phyloP scores from a whole-genome alignment of 2,329 filamentous ascomycete species.

The Neofusicoccum kwambonambiense region DNA sequence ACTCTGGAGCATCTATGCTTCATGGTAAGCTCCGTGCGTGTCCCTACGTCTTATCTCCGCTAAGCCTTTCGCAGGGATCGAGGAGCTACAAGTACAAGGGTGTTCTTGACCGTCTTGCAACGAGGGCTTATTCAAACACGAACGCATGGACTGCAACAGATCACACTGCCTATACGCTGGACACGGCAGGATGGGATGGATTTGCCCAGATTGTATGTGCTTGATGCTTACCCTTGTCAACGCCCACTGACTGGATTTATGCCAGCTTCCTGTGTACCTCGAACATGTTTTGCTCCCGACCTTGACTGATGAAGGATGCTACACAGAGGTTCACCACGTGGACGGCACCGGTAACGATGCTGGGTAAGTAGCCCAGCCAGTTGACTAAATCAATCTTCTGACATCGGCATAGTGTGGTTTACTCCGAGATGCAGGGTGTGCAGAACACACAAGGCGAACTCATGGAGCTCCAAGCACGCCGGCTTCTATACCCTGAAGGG shows the following conservation, averaged over 20 bases:
- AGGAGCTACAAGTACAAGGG: slow-evolving; percentile 94
- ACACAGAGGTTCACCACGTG: slow-evolving; percentile 95
- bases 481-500: slow-evolving; percentile 81
- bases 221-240: not conserved
- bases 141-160: slow-evolving; percentile 98
- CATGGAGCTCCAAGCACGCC: slow-evolving; percentile 79
- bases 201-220: slow-evolving; percentile 73
- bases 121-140: slow-evolving; percentile 86
- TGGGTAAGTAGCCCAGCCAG: slow-evolving; percentile 43
- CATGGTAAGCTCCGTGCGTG: slow-evolving; percentile 34
- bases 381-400: slow-evolving; percentile 13
- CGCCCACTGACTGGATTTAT: not conserved
- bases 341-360: slow-evolving; percentile 93
- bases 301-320: slow-evolving; percentile 86
- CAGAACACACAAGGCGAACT: slow-evolving; percentile 82
- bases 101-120: slow-evolving; percentile 89
- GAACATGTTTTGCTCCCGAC: slow-evolving; percentile 92
- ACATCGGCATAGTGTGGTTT: slow-evolving; percentile 66
- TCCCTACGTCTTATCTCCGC: not conserved
- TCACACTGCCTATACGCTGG: slow-evolving; percentile 92
- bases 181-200: slow-evolving; percentile 94
- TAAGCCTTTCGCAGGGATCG: slow-evolving; percentile 69
- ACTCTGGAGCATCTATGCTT: slow-evolving; percentile 55
- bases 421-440: slow-evolving; percentile 97
- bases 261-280: slow-evolving; percentile 76